phyloP scores from a whole-genome alignment of 2,329 filamentous ascomycete genomes.

The Botrytis pseudocinerea region DNA sequence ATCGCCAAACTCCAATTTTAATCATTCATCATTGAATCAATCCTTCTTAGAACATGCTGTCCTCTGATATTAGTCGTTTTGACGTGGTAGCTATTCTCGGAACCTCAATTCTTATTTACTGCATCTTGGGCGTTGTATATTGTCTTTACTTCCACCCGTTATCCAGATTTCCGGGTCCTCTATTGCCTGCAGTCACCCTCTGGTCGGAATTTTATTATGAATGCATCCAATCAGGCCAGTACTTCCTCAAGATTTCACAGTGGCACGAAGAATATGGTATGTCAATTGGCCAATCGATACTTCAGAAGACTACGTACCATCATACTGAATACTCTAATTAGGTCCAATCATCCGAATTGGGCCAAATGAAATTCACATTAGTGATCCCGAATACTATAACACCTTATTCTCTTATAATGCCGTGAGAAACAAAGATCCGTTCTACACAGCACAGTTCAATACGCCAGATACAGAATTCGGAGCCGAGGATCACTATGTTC shows the following conservation, averaged over 20 bases:
- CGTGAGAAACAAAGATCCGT: slow-evolving; percentile 27
- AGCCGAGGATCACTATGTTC: slow-evolving; percentile 32
- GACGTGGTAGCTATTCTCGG: slow-evolving; percentile 9
- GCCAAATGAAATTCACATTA: slow-evolving; percentile 29
- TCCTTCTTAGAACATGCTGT: slow-evolving; percentile 8
- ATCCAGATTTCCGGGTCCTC: slow-evolving; percentile 21
- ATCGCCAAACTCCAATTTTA: background rate
- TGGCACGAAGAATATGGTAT: slow-evolving; percentile 14
- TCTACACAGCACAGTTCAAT: slow-evolving; percentile 25
- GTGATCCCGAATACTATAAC: slow-evolving; percentile 32
- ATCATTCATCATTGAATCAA: background rate
- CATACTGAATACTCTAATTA: background rate
- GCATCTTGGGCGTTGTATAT: slow-evolving; percentile 14
- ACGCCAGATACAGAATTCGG: slow-evolving; percentile 27
- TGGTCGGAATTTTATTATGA: slow-evolving; percentile 16
- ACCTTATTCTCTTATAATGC: slow-evolving; percentile 27
- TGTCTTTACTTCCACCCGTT: slow-evolving; percentile 24
- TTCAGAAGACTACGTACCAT: background rate
- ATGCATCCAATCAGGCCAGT: slow-evolving; percentile 11
- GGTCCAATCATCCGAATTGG: slow-evolving; percentile 32
- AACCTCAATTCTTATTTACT: slow-evolving; percentile 16
- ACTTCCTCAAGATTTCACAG: slow-evolving; percentile 12
- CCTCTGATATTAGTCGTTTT: background rate
- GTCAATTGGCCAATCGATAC: background rate
- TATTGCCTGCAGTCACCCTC: slow-evolving; percentile 17